Evolutionary conservation across 179 eudicot genomes (phyloP).

Genomic region (Carnegiea gigantea): DNA sequence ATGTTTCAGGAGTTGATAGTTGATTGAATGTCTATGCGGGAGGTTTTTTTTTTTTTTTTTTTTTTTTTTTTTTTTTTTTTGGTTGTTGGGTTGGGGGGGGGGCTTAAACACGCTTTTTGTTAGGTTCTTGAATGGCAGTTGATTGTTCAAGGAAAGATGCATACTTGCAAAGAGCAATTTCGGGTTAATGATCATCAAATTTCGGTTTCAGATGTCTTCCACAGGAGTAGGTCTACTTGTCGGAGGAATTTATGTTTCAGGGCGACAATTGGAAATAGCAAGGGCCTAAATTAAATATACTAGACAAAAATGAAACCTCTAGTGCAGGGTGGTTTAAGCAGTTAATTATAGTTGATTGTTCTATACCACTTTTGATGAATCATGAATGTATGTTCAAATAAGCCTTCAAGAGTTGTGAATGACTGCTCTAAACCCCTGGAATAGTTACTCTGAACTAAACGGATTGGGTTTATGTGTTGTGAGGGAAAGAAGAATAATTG

Average conservation of each 20-base stretch:
- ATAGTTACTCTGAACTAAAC: too few relatives aligned
- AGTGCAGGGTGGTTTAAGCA: too few relatives aligned
- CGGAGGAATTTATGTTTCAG: neutral
- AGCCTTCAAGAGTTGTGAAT: too few relatives aligned
- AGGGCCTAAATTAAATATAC: neutral
- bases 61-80: too few relatives aligned
- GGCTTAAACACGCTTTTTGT: neutral
- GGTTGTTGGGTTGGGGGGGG: too few relatives aligned
- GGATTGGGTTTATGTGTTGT: neutral
- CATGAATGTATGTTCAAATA: neutral
- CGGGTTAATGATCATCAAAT: neutral
- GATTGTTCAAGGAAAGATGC: conserved; percentile 5
- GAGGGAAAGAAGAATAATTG: neutral
- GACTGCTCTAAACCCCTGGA: too few relatives aligned
- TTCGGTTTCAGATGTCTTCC: neutral
- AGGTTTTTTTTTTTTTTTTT: too few relatives aligned
- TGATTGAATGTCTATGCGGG: neutral
- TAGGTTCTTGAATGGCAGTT: neutral
- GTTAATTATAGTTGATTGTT: neutral
- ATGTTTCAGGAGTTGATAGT: neutral
- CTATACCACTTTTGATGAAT: neutral
- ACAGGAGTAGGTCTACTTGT: neutral
- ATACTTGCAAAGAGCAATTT: neutral
- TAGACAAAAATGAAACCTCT: neutral
- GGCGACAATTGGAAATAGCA: neutral